These are phyloP conservation scores for Cyphellophora attinorum DNA, from an alignment of 2,329 filamentous ascomycete species.

Conservation along the genomic window DNA sequence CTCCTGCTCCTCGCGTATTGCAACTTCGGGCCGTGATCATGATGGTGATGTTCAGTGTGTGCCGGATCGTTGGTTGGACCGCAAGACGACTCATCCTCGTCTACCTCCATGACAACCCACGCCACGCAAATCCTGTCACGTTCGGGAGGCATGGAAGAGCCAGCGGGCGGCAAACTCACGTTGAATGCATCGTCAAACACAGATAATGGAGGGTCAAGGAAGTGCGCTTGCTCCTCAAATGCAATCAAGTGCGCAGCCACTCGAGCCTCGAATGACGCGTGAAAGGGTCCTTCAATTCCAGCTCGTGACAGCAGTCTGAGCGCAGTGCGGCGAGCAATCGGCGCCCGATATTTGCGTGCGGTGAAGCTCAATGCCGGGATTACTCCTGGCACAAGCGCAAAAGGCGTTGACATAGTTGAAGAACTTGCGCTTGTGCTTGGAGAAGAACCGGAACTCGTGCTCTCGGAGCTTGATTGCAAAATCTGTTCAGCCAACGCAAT, in stretches of 20 bases:
- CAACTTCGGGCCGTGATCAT: too few species aligned
- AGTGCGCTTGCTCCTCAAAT: constrained; percentile 6
- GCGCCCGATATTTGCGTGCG: constrained; percentile 4
- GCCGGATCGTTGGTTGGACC: too few species aligned
- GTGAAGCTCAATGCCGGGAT: constrained; percentile 7
- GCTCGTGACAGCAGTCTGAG: constrained; percentile 2
- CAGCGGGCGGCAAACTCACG: too few species aligned
- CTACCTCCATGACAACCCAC: too few species aligned
- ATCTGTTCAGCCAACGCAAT: constrained; percentile 3
- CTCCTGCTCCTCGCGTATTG: too few species aligned
- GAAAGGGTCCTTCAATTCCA: constrained; percentile 8
- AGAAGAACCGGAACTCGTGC: background rate
- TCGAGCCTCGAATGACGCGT: constrained; percentile 3
- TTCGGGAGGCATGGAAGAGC: too few species aligned
- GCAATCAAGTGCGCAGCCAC: constrained; percentile 4
- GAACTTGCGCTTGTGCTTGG: background rate
- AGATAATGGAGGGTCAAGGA: too few species aligned
- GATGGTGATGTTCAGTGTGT: too few species aligned
- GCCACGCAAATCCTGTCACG: too few species aligned
- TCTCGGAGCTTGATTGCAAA: background rate
- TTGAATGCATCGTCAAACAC: too few species aligned
- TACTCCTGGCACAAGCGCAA: constrained; percentile 4
- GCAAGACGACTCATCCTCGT: too few species aligned
- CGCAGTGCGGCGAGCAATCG: constrained; percentile 3
- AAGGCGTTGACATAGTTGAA: background rate